phyloP scores from a whole-genome alignment of 192 early-diverging fungal genomes.

The Gonapodya sp. region DNA sequence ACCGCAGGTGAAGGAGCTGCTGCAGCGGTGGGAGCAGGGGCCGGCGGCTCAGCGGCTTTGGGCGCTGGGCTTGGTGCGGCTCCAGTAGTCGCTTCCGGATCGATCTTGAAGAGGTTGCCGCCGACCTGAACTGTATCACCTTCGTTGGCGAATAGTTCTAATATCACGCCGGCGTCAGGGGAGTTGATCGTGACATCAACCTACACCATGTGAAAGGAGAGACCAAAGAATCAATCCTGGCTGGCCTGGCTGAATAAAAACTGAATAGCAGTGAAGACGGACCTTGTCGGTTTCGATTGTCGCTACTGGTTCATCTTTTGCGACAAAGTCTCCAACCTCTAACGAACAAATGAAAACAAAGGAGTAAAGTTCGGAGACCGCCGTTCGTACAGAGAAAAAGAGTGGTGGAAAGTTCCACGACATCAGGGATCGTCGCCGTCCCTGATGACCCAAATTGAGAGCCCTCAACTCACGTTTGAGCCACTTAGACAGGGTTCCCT shows the following conservation, averaged over 20 bases:
- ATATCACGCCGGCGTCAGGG: slow-evolving; percentile 78
- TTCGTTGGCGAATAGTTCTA: slow-evolving; percentile 71
- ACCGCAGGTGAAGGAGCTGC: slow-evolving; percentile 33
- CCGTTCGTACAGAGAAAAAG: slow-evolving; percentile 6
- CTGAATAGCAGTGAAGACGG: slow-evolving; percentile 5
- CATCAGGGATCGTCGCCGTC: neutral
- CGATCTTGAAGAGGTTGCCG: slow-evolving; percentile 87
- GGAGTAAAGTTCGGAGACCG: neutral
- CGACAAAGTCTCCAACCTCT: slow-evolving; percentile 93
- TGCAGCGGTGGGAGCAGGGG: slow-evolving; percentile 24
- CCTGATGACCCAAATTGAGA: neutral
- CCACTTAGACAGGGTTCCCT: slow-evolving; percentile 94
- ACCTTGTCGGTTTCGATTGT: slow-evolving; percentile 99
- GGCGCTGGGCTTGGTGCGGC: slow-evolving; percentile 25
- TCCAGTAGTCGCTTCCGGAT: slow-evolving; percentile 56
- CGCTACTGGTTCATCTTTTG: slow-evolving; percentile 88
- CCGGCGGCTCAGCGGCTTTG: slow-evolving; percentile 17
- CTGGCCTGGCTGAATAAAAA: neutral
- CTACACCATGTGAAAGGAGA: slow-evolving; percentile 24
- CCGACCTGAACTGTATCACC: slow-evolving; percentile 86
- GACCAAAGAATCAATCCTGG: slow-evolving; percentile 12
- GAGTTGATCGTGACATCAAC: slow-evolving; percentile 98
- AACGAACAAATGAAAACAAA: slow-evolving; percentile 15
- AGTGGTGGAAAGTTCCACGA: neutral
- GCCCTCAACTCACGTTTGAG: slow-evolving; percentile 69